Percentiles rank a stretch among this genome's conserved stretches.
These are phyloP conservation scores for Suillus spraguei DNA, from an alignment of 768 basidiomycete genomes.

Conservation along the genomic window DNA sequence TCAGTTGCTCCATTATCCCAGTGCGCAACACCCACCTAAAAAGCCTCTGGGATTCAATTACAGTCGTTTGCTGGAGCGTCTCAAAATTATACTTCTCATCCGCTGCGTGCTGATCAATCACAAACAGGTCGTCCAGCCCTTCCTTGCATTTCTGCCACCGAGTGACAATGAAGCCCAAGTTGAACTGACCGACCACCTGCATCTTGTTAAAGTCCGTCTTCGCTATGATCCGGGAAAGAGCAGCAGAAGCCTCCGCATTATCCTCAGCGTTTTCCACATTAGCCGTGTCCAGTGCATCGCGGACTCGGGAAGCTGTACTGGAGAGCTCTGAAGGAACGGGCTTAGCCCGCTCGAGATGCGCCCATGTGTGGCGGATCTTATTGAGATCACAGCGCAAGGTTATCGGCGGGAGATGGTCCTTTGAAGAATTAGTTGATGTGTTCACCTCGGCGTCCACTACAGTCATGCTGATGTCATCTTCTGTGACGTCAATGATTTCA, in stretches of 20 bases:
- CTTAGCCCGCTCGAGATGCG: not conserved
- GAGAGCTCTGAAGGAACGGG: not conserved
- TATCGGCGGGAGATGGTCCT: not conserved
- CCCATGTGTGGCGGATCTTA: not conserved
- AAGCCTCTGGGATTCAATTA: constrained; percentile 83
- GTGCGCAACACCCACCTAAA: constrained; percentile 54
- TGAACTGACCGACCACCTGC: constrained; percentile 93
- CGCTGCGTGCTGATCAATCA: constrained; percentile 95
- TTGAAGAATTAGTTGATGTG: not conserved
- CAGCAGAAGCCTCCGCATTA: constrained; percentile 57
- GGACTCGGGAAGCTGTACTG: constrained; percentile 12
- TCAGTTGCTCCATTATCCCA: not conserved
- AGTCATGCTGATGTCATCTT: constrained; percentile 25
- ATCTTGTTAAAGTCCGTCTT: constrained; percentile 86
- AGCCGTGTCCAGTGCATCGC: constrained; percentile 28
- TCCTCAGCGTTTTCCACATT: constrained; percentile 46
- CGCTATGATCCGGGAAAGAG: constrained; percentile 80
- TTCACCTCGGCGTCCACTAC: constrained; percentile 23
- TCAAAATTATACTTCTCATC: constrained; percentile 99
- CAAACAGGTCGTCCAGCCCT: constrained; percentile 85
- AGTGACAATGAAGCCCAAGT: constrained; percentile 90
- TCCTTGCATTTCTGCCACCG: constrained; percentile 49
- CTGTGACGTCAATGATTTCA: constrained; percentile 10
- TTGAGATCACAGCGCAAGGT: constrained; percentile 1
- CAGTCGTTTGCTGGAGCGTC: constrained; percentile 86